A percentile compares a stretch with the other conserved stretches of the same genome.
phyloP scores from a whole-genome alignment of 192 early-diverging fungal genomes.

The Rhizophagus clarus region DNA sequence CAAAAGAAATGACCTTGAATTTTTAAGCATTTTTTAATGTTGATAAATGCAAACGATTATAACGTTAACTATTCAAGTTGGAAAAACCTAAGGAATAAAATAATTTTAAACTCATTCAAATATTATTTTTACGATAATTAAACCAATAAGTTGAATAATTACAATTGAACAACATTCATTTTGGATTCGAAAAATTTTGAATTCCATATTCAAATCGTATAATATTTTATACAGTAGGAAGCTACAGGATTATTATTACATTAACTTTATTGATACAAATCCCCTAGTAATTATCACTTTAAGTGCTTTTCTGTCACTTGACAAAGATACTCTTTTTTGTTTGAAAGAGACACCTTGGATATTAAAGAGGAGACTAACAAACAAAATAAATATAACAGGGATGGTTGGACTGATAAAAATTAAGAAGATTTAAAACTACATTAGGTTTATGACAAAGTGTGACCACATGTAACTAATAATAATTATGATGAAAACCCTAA shows the following conservation, averaged over 20 bases:
- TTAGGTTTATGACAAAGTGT: slow-evolving; percentile 3
- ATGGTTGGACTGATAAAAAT: neutral
- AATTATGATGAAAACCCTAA: neutral
- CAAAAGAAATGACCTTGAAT: too few species aligned
- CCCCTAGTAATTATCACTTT: slow-evolving; percentile 1
- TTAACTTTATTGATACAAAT: neutral
- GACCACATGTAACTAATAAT: neutral
- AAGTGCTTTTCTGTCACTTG: neutral
- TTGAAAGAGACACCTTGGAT: neutral
- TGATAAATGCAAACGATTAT: slow-evolving; percentile 1
- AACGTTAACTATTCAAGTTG: slow-evolving; percentile 14
- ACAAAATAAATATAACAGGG: neutral
- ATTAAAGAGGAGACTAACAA: neutral
- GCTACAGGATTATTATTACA: slow-evolving; percentile 4
- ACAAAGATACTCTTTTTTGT: slow-evolving; percentile 3
- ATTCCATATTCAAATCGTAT: neutral
- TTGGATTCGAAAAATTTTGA: slow-evolving; percentile 13
- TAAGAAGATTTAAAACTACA: neutral
- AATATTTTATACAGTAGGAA: neutral
- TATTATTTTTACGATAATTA: neutral
- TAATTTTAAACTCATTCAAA: slow-evolving; percentile 4
- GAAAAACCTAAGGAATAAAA: neutral
- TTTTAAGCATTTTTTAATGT: neutral
- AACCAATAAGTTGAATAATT: slow-evolving; percentile 7
- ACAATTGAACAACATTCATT: neutral